Base-by-base conservation (phyloP, 345 rosid genomes). In the Gossypium stocksii region DNA sequence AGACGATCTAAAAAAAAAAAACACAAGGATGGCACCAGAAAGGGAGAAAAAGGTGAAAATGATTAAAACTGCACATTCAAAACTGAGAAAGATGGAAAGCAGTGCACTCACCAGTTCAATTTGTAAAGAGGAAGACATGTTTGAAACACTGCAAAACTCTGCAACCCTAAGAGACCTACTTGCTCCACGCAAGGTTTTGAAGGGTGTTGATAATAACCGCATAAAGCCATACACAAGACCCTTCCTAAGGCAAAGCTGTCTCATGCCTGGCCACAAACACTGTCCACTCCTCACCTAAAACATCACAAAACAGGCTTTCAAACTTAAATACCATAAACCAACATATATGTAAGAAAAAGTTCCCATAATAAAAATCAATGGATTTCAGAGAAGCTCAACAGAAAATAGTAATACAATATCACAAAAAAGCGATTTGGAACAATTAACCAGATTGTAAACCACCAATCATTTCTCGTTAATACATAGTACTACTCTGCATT, bases 121-220 rank as follows among this genome's bases (percentile, higher is more conserved):
- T 82, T 96, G 97, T 80, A 96, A 84, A 0, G 99, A 87, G 54
- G 97, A 91, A 66, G 93, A 85, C 85, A 85, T 74, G 72, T 75
- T 93, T 62, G 93, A 79, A 58, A 91, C 87, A 79, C 94, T 96
- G 85, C 99, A 96, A 82, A 96, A 96, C 64, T 93, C 90, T 38
- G 97, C 83, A 53, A 93, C 87, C 80, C 86, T 87, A 68, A 93
- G 96, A 7, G 98, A 85, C 73, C 97, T 85, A 78, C 97, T 85
- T 17, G 99, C 99, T 76, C 93, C 90, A 69, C 92, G 92, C 88
- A 96, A 80, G 53, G 97, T 93, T 82, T 91, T 93, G 71, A 90
- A 80, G 14, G 99, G 98, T 72, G 83, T 86, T 16, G 97, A 91
- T 70, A 93, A 45, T 66, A 93, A 65, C 71, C 86, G 85, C 87